These are phyloP conservation scores for Botryotinia narcissicola DNA, from an alignment of 2,329 filamentous ascomycete genomes.

Conservation along the genomic window DNA sequence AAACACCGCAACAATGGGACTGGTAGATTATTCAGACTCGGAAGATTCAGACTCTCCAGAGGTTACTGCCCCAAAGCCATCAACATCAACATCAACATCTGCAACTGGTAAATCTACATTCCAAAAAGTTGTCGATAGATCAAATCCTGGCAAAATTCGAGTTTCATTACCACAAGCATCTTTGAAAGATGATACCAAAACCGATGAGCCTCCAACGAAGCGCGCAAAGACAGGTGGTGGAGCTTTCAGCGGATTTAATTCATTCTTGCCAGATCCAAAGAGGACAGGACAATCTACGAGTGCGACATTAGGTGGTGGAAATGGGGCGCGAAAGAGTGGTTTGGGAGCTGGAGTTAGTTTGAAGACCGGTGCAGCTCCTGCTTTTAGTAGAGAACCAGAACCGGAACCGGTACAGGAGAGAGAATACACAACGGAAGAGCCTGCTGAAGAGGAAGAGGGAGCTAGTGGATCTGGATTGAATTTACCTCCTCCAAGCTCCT, in stretches of 20 bases:
- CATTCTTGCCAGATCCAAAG: constrained; percentile 84
- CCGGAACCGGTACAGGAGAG: constrained; percentile 32
- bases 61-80: constrained; percentile 37
- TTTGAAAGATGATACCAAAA: constrained; percentile 40
- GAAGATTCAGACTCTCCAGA: constrained; percentile 57
- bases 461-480: constrained; percentile 35
- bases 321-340: constrained; percentile 34
- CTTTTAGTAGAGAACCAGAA: constrained; percentile 67
- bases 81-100: constrained; percentile 29
- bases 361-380: constrained; percentile 80
- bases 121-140: constrained; percentile 77
- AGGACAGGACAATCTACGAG: constrained; percentile 45
- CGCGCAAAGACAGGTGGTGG: constrained; percentile 61
- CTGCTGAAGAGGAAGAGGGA: constrained; percentile 31
- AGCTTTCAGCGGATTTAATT: constrained; percentile 78
- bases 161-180: constrained; percentile 66
- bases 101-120: constrained; percentile 57
- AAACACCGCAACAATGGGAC: constrained; percentile 48
- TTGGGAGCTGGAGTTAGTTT: constrained; percentile 62
- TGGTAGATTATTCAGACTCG: constrained; percentile 72
- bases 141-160: constrained; percentile 79
- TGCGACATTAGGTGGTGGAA: constrained; percentile 36
- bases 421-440: constrained; percentile 24
- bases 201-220: constrained; percentile 65
- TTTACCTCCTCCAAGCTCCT: constrained; percentile 48